Evolutionary conservation across 2,329 filamentous ascomycete genomes (phyloP), one percentile per base, ranked within the genome.

Genomic region (Nemania sp.): DNA sequence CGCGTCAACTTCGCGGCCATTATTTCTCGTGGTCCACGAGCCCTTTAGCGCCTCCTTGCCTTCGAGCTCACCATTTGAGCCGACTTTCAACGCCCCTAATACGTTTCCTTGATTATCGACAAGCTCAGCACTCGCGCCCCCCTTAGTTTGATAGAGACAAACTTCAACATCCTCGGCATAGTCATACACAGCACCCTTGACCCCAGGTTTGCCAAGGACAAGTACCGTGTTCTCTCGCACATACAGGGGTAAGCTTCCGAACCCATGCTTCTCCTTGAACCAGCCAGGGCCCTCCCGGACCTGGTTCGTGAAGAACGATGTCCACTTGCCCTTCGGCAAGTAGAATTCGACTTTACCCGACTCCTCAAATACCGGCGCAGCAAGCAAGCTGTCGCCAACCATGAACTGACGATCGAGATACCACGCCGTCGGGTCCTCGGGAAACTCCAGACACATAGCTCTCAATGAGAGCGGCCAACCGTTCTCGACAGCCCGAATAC

Each of bases 401-500:
- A 93, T 91, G 79, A 92, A 93, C 77, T 93, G 89, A 35, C 88
- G 86, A 77, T 93, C 91, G 53, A 92, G 82, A 59, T 82, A 84
- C 86, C 90, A 93, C 0, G 87, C 82, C 4, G 88, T 92, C n/a
- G 86, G 85, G 73, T 93, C 91, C 1, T 89, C 84, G 1, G 90
- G 90, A 73, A 92, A 93, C 78, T 93, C 91, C 35, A 93, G 81
- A 66, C 89, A 89, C 77, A 91, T 85, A 22, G 91, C 86, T 43
- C 91, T 81, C 71, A 93, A 86, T 73, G 86, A 84, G 18, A 91
- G 82, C 3, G 89, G 89, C 70, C 87, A 84, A 0, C 90, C 90
- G 1, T 83, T 81, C 18, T 80, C 80, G 47, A 80, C 78, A 26
- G 82, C 79, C 47, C 75, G 75, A 0, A 77, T 75, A 7, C 80